Conservation (phyloP, 2,329 filamentous ascomycete genomes). For the Sclerotinia nivalis region DNA sequence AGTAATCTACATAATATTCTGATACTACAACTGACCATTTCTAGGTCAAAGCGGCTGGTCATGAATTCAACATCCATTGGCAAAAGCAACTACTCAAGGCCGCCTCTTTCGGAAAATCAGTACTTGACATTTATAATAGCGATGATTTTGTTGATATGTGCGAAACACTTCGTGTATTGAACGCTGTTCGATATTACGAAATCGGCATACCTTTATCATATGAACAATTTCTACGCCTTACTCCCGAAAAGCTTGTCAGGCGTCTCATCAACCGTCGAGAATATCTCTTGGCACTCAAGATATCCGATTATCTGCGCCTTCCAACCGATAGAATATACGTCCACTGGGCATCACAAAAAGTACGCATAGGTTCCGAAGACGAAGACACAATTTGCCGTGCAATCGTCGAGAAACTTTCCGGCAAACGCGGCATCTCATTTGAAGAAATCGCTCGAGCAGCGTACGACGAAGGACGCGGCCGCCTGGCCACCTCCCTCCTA, state of each 20-base stretch:
- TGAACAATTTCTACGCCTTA: constrained; percentile 89
- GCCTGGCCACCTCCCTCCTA: constrained; percentile 86
- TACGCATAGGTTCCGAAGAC: constrained; percentile 78
- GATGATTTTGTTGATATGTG: constrained; percentile 99
- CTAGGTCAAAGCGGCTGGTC: constrained; percentile 77
- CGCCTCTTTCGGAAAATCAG: constrained; percentile 95
- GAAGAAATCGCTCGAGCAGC: constrained; percentile 90
- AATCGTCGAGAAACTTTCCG: constrained; percentile 82
- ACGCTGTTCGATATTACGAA: constrained; percentile 88
- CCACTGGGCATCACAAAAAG: constrained; percentile 95
- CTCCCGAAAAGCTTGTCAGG: constrained; percentile 82
- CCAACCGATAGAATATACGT: constrained; percentile 90
- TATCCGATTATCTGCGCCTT: constrained; percentile 83
- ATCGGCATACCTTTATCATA: constrained; percentile 88
- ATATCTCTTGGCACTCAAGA: constrained; percentile 84
- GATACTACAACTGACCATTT: constrained; percentile 27
- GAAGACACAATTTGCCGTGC: constrained; percentile 85
- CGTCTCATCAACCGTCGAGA: constrained; percentile 86
- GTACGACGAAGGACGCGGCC: constrained; percentile 86
- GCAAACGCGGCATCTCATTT: constrained; percentile 91
- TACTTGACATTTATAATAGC: constrained; percentile 94
- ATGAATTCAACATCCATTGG: constrained; percentile 88
- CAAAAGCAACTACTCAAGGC: constrained; percentile 96
- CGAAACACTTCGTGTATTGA: constrained; percentile 87
- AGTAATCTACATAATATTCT: constrained; percentile 12